Evolutionary conservation across 2,329 filamentous ascomycete genomes (phyloP), one percentile per base, ranked within the genome.

Genomic region (Sarocladium brachiariae): DNA sequence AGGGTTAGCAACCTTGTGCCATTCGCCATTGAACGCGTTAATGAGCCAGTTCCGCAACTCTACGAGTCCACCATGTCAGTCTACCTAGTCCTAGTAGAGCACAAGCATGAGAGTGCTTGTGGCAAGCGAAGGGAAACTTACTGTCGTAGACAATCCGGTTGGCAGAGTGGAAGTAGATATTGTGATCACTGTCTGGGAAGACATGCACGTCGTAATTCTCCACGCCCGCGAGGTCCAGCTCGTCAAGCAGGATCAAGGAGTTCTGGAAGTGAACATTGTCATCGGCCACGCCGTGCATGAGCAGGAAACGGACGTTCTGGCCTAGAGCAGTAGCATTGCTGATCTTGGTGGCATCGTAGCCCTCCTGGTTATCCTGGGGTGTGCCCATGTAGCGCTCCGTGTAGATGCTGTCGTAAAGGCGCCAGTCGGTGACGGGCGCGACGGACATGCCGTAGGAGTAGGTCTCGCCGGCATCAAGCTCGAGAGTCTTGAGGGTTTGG

Each of bases 181-280:
- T 81, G 67, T 99, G 93, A 69, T 99, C 90, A 50, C 88, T 95
- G 65, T 99, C 93, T 0, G 93, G 93, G 69, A 96, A 99, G 51
- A 97, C 83, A 65, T 97, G 92, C 11, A 99, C 83, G 63, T 99
- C 93, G 61, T 97, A 99, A 62, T 99, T 99, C 66, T 92, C 84
- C 3, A 96, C 80, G 11, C 82, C 80, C 1, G 76, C 84, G 49
- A 95, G 61, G 69, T 99, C 89, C 39, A 99, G 75, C 59, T 84
- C 85, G 65, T 99, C 95, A 43, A 99, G 74, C 54, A 99, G 70
- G 1, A 84, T 87, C 52, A 97, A 77, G 1, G 91, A 90, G 67
- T 95, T 97, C 68, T 99, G 95, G 68, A 96, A 83, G 66, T 99
- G 95, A 11, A 99, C 93, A 61, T 99, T 99, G 68, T 99, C 93